Base-by-base conservation (phyloP, 192 early-diverging fungal species). In the Nowakowskiella sp. region DNA sequence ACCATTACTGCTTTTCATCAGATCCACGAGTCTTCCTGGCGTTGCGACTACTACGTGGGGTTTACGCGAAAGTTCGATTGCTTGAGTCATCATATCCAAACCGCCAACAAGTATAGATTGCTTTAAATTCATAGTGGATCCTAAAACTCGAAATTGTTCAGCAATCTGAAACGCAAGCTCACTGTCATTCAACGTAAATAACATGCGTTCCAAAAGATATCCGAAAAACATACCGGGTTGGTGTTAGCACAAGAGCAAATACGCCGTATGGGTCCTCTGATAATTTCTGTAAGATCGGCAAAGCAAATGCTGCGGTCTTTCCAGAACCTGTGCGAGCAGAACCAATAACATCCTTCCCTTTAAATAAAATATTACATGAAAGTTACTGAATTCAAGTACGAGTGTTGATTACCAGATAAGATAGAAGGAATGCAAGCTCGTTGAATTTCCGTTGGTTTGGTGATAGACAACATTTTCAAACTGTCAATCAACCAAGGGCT, bases 101-200 rank as follows among this genome's bases (percentile, higher is more conserved):
- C 97, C 97, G 28, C 97, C 97, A 9, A 99, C 94, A 24, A 93
- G 72, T 24, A 95, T 85, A 1, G 80, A 74, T 44, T 91, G 88
- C 44, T 85, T 85, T 23, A 95, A 44, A 51, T 84, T 86, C 42
- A 94, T 88, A 22, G 82, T 75, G 31, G 85, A 84, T 39, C 97
- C 97, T 1, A 99, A 77, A 3, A 91, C 88, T 29, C 84, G 71
- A 56, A 99, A 99, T 62, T 99, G 94, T 58, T 99, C 94, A 2
- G 93, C 91, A 50, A 99, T 99, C 64, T 99, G 97, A 60, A 85
- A 94, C 0, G 97, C 94, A 10, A 99, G 76, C 65, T 99, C 97
- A 42, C 97, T 87, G 51, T 1, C 42, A 46, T 61, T 2, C 21
- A 19, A 1, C 22, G 44, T 9, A n/a, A 26, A 44, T 7, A 19